Evolutionary conservation across 495 filamentous ascomycete species (phyloP), one percentile per base, ranked within the genome.

Genomic region (Aspergillus nidulans): DNA sequence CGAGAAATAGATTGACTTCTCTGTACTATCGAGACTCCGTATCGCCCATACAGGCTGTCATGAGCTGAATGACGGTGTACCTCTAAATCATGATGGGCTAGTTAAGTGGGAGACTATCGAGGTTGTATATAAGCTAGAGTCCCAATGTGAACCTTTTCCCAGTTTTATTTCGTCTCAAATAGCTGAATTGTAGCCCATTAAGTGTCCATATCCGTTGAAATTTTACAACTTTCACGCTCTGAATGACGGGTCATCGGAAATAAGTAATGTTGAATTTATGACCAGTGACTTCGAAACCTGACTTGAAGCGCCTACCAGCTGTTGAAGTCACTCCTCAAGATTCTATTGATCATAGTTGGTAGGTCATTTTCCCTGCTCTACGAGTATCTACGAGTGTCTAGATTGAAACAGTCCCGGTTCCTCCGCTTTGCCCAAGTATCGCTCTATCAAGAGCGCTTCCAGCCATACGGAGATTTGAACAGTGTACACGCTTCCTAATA

Each of bases 1-100:
- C 66, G 83, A 86, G 74, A 73, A 78, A 55, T 90, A 84, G 70
- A 75, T 52, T 46, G 23, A 48, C 1, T 15, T 20, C 20, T 9
- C 15, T 16, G n/a, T 34, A 18, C 16, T 19, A 34, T 49, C 1
- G 12, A 36, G 36, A 15, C 16, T 19, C 26, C 18, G 15, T n/a
- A 30, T 7, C 19, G 5, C 32, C 32, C 53, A 57, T 59, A 56
- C 38, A 59, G 55, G 20, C 44, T 41, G 15, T 52, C 61, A 58
- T 52, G 58, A 54, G 57, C 57, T 47, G 52, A 57, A 66, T 65
- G 64, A 61, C 63, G 66, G 64, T 75, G 72, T 73, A 73, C 63
- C 73, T 72, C 67, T 73, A 73, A 61, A 67, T 57, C 57, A 53
- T 62, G 63, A 59, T 63, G 55, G 58, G 59, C 52, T 69, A 63